These are phyloP conservation scores for Penicillium sp. DNA, from an alignment of 2,329 filamentous ascomycete species.

Conservation along the genomic window DNA sequence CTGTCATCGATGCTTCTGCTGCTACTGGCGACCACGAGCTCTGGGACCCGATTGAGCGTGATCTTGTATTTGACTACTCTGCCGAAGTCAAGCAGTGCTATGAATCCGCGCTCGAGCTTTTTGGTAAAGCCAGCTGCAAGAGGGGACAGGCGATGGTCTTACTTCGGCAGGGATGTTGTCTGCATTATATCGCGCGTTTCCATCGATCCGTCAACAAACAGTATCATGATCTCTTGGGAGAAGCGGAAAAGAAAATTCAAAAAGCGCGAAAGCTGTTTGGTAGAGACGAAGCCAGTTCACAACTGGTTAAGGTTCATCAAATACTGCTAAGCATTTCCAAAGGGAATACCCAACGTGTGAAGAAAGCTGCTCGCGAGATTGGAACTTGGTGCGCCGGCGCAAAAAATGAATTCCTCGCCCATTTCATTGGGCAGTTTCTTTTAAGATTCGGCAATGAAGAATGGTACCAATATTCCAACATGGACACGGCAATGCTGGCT, in stretches of 20 bases:
- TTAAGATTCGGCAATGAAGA: constrained; percentile 20
- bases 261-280: constrained; percentile 15
- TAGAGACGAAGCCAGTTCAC: constrained; percentile 18
- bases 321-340: constrained; percentile 20
- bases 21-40: constrained; percentile 6
- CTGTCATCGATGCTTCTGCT: constrained; percentile 10
- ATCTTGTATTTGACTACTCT: constrained; percentile 12
- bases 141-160: constrained; percentile 22
- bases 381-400: constrained; percentile 18
- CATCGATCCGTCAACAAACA: neutral
- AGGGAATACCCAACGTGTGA: constrained; percentile 5
- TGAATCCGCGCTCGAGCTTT: constrained; percentile 15
- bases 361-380: constrained; percentile 13
- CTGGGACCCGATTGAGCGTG: constrained; percentile 17
- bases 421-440: constrained; percentile 18
- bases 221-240: neutral
- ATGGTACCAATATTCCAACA: constrained; percentile 20
- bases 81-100: constrained; percentile 10
- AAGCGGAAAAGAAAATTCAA: constrained; percentile 7
- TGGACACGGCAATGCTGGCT: constrained; percentile 17
- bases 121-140: constrained; percentile 10
- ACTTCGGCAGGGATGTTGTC: constrained; percentile 22
- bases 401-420: constrained; percentile 18
- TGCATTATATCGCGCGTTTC: constrained; percentile 15
- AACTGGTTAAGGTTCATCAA: constrained; percentile 20